phyloP scores from a whole-genome alignment of 768 basidiomycete species.

The Chlorophyllum brunneum region DNA sequence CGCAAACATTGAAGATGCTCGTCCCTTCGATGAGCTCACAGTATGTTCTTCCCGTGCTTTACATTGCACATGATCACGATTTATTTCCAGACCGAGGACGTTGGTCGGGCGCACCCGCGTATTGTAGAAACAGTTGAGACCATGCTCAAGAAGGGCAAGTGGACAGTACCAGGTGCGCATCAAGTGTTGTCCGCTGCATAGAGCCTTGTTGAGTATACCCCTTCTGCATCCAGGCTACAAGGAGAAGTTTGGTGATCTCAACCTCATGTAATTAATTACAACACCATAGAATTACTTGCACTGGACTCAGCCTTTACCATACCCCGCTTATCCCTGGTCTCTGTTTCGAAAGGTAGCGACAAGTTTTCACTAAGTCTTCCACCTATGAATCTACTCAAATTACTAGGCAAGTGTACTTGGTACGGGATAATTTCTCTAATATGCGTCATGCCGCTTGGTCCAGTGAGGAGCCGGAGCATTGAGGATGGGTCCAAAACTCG shows the following conservation, averaged over 20 bases:
- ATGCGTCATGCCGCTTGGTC: conserved; percentile 28
- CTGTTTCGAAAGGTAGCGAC: no score
- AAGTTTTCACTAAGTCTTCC: no score
- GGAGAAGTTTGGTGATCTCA: conserved; percentile 96
- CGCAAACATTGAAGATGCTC: conserved; percentile 94
- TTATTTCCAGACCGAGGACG: conserved; percentile 69
- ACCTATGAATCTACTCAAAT: no score
- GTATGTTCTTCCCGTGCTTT: conserved; percentile 46
- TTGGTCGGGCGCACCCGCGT: conserved; percentile 89
- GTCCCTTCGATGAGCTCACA: conserved; percentile 96
- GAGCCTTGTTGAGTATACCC: neutral
- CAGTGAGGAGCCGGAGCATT: conserved; percentile 32
- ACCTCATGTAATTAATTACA: conserved; percentile 64
- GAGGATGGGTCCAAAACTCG: conserved; percentile 28
- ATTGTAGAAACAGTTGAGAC: conserved; percentile 87
- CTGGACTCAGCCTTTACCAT: neutral
- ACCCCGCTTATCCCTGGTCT: neutral
- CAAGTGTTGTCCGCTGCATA: neutral
- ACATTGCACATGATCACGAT: neutral
- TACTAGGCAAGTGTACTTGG: neutral
- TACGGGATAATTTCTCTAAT: conserved; percentile 16
- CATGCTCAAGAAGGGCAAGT: conserved; percentile 97
- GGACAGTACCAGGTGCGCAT: conserved; percentile 86
- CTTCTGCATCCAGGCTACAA: conserved; percentile 58
- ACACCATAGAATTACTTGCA: conserved; percentile 17